Evolutionary conservation across 2,329 filamentous ascomycete genomes (phyloP).

Genomic region (Akanthomyces muscarius): DNA sequence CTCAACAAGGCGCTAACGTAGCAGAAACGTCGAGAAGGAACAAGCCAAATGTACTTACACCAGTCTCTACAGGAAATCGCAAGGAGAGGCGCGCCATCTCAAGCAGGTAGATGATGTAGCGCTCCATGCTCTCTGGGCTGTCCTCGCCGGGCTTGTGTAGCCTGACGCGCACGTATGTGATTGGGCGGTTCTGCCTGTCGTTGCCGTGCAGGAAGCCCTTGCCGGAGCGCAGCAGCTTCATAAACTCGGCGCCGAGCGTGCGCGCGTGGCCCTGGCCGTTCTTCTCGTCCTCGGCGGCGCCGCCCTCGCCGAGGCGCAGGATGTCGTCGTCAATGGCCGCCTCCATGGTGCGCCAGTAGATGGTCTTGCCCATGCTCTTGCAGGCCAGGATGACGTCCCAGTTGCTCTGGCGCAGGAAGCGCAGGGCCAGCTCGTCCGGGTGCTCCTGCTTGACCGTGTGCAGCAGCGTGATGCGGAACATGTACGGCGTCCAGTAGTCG

Average conservation of each 20-base stretch:
- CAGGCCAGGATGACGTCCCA: conserved; percentile 88
- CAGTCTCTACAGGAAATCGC: conserved; percentile 73
- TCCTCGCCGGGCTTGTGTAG: conserved; percentile 76
- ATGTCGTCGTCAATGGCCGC: conserved; percentile 83
- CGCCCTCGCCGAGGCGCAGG: conserved; percentile 64
- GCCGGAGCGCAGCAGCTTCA: conserved; percentile 75
- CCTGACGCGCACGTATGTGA: conserved; percentile 73
- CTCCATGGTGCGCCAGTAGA: conserved; percentile 77
- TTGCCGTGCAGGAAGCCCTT: conserved; percentile 82
- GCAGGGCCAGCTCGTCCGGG: conserved; percentile 72
- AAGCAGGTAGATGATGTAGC: conserved; percentile 82
- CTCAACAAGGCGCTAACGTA: no score
- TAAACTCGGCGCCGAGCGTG: conserved; percentile 66
- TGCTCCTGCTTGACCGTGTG: conserved; percentile 87
- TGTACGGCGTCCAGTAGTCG: conserved; percentile 66
- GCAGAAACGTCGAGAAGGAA: no score
- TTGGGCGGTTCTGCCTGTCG: conserved; percentile 73
- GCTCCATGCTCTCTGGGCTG: conserved; percentile 68
- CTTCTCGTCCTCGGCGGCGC: conserved; percentile 55
- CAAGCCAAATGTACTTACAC: conserved; percentile 51
- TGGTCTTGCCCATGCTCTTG: conserved; percentile 83
- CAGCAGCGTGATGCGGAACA: conserved; percentile 75
- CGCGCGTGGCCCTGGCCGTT: conserved; percentile 53
- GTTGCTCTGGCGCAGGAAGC: conserved; percentile 75
- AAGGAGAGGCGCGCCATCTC: conserved; percentile 82